Percentiles rank a stretch among this genome's conserved stretches.
These are phyloP conservation scores for Gentiana straminea DNA, from an alignment of 257 asterid genomes.

Conservation along the genomic window DNA sequence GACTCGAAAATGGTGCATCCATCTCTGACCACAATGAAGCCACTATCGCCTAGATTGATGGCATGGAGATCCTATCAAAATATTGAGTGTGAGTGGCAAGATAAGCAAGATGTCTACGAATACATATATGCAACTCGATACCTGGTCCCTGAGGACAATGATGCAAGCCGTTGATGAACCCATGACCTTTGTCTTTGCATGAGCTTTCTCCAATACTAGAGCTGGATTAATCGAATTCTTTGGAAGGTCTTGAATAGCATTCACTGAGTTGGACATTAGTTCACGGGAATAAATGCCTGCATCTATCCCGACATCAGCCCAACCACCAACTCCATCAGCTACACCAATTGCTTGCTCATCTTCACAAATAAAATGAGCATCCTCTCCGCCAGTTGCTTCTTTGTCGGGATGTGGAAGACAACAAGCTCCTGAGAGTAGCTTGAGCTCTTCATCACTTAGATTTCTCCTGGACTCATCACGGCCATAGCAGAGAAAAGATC, in stretches of 20 bases:
- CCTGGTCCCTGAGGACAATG: constrained; percentile 61
- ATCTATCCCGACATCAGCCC: constrained; percentile 87
- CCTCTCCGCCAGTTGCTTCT: constrained; percentile 84
- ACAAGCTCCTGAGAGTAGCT: constrained; percentile 65
- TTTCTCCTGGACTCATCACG: constrained; percentile 14
- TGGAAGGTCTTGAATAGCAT: constrained; percentile 39
- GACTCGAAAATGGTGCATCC: constrained; percentile 52
- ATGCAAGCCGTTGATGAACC: constrained; percentile 96
- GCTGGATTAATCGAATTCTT: constrained; percentile 42
- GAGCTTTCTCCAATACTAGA: constrained; percentile 64
- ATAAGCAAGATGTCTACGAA: too few species aligned
- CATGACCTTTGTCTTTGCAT: constrained; percentile 43
- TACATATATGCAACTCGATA: constrained; percentile 4
- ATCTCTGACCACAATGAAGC: constrained; percentile 65
- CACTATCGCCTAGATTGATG: constrained; percentile 90
- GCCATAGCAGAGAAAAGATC: neutral
- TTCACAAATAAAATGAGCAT: constrained; percentile 71
- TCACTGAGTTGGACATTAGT: constrained; percentile 63
- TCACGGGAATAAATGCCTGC: constrained; percentile 80
- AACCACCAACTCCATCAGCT: constrained; percentile 97
- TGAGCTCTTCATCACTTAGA: constrained; percentile 20
- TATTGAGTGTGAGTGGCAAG: too few species aligned
- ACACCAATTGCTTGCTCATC: constrained; percentile 76
- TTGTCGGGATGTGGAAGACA: constrained; percentile 85
- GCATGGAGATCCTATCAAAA: constrained; percentile 57